A percentile compares a stretch with the other conserved stretches of the same genome.
phyloP scores from a whole-genome alignment of 2,329 filamentous ascomycete species.

The Celoporthe dispersa region DNA sequence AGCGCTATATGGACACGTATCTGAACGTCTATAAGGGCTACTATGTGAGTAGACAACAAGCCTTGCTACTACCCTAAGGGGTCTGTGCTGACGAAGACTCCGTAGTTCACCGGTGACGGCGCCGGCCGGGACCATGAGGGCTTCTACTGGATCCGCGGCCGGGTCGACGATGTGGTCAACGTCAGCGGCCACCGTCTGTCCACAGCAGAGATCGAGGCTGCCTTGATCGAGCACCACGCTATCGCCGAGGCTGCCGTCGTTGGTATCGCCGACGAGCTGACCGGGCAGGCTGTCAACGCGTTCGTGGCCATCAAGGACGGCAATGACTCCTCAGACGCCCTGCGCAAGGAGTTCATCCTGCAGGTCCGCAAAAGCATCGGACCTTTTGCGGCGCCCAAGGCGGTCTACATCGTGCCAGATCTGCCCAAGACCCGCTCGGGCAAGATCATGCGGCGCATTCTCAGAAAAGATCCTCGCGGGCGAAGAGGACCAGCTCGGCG shows the following conservation, averaged over 20 bases:
- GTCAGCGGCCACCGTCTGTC: constrained; percentile 95
- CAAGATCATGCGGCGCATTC: constrained; percentile 98
- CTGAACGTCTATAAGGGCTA: constrained; percentile 97
- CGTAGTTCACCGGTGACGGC: constrained; percentile 86
- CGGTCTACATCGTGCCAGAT: constrained; percentile 87
- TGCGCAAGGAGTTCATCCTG: constrained; percentile 90
- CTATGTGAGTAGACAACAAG: constrained; percentile 70
- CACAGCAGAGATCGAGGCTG: constrained; percentile 97
- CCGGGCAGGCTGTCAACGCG: constrained; percentile 95
- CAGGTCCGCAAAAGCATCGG: constrained; percentile 98
- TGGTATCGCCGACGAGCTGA: constrained; percentile 89
- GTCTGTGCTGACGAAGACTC: neutral
- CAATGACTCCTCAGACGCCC: constrained; percentile 73
- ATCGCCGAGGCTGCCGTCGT: constrained; percentile 96
- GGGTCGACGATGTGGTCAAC: constrained; percentile 98
- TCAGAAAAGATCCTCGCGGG: constrained; percentile 95
- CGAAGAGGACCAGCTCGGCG: constrained; percentile 95
- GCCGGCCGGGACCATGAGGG: constrained; percentile 96
- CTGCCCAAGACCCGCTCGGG: constrained; percentile 96
- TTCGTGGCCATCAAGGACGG: constrained; percentile 93
- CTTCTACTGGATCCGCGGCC: constrained; percentile 99
- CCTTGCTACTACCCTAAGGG: neutral
- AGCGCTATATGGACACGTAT: constrained; percentile 98
- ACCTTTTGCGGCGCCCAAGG: constrained; percentile 95
- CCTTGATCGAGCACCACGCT: constrained; percentile 86